Evolutionary conservation across 2,329 filamentous ascomycete genomes (phyloP).

Genomic region (Nannizziopsis arthrosporioides): DNA sequence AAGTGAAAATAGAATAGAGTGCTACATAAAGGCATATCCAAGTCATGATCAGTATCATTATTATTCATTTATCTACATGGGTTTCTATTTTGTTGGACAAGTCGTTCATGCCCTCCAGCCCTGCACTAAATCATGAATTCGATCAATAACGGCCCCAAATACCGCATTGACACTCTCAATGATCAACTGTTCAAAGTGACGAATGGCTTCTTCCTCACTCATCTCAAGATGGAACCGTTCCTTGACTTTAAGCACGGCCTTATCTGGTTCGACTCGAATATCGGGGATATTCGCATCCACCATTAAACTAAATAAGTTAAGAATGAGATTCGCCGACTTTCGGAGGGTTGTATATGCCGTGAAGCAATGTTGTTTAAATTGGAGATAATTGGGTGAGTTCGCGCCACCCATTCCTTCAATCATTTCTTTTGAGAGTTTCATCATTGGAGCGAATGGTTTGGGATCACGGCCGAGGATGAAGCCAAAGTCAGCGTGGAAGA

Average conservation of each 20-base stretch:
- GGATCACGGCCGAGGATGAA: slow-evolving; percentile 95
- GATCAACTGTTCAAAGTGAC: slow-evolving; percentile 78
- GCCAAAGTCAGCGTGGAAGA: slow-evolving; percentile 97
- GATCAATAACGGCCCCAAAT: slow-evolving; percentile 88
- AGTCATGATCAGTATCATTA: too few relatives aligned
- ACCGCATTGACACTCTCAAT: slow-evolving; percentile 82
- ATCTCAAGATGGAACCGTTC: slow-evolving; percentile 89
- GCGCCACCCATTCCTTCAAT: slow-evolving; percentile 94
- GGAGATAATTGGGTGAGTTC: slow-evolving; percentile 65
- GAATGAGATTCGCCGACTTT: slow-evolving; percentile 78
- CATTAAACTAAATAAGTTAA: slow-evolving; percentile 95
- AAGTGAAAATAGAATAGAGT: too few relatives aligned
- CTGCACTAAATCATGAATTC: slow-evolving; percentile 86
- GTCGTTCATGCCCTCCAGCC: slow-evolving; percentile 54
- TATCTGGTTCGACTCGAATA: slow-evolving; percentile 82
- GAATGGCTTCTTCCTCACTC: slow-evolving; percentile 80
- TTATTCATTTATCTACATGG: too few relatives aligned
- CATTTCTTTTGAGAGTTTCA: slow-evolving; percentile 98
- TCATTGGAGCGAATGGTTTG: slow-evolving; percentile 90
- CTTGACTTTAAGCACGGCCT: slow-evolving; percentile 86
- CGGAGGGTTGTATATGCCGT: slow-evolving; percentile 84
- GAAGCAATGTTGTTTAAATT: slow-evolving; percentile 93
- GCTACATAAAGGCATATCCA: too few relatives aligned
- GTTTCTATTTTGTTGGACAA: not conserved
- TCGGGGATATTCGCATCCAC: slow-evolving; percentile 95